Evolutionary conservation across 192 early-diverging fungal genomes (phyloP), one percentile per base, ranked within the genome.

Genomic region (Dimargaris cristalligena): DNA sequence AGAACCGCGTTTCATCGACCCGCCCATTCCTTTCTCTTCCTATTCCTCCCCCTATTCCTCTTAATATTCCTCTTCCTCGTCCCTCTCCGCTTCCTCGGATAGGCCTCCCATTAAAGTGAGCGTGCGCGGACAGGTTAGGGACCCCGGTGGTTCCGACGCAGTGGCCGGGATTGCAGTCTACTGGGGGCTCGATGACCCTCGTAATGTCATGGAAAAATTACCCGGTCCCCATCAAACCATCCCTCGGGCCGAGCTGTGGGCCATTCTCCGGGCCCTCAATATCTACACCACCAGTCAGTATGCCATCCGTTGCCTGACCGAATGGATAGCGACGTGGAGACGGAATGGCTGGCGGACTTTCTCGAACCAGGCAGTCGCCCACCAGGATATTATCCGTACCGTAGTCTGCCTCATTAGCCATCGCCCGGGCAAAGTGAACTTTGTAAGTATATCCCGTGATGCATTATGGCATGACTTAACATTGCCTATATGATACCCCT

Each of bases 161-260:
- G 18, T 25, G 29, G 51, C 23, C 29, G 51, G 51, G 51, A 52
- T 52, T 52, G 51, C 23, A 16, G 51, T 52, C n/a, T 52, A 26
- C 29, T 52, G 51, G 51, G 51, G 23, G 23, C n/a, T 26, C 2
- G 23, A 28, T 9, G n/a, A 28, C 29, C 22, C 22, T 2, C 51
- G 18, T 28, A 52, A 52, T 29, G n/a, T 52, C 9, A 16, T 28
- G n/a, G 51, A 52, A 52, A 28, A 52, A 28, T 28, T 52, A 28
- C 51, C 51, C 2, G 51, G 18, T 0, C 51, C n/a, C 29, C 18
- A 13, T 52, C 51, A 52, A 52, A 52, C n/a, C 51, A 52, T 52
- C 2, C 51, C 51, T 1, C 51, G 51, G 2, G 51, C 51, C 3
- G 51, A 52, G 51, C 51, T 18, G 26, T 52, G 51, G 51, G 51